These are phyloP conservation scores for Saccharomyces mikatae DNA, from an alignment of 805 yeast species.

Conservation along the genomic window DNA sequence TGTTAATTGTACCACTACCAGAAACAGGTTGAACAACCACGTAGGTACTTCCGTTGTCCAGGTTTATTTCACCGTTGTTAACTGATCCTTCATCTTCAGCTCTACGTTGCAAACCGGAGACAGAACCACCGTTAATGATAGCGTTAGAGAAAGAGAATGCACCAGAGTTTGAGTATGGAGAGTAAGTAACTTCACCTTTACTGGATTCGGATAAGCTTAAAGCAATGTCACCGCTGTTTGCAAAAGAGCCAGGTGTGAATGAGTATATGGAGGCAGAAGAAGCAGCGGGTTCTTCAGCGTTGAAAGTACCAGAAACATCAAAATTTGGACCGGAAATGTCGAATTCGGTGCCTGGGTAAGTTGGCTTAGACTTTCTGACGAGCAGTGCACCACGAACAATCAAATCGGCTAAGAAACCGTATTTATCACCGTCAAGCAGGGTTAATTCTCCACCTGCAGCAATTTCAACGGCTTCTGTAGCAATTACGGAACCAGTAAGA, in stretches of 20 bases:
- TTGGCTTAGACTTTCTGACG: neutral
- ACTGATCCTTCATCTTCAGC: neutral
- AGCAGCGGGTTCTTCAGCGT: constrained; percentile 1
- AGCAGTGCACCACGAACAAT: neutral
- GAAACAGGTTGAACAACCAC: neutral
- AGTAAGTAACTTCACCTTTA: neutral
- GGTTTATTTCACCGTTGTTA: constrained; percentile 1
- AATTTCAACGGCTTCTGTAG: constrained; percentile 1
- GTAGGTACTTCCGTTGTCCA: constrained; percentile 1
- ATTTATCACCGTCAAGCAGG: neutral
- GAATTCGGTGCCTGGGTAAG: constrained; percentile 1
- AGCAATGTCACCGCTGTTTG: neutral
- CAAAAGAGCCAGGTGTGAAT: constrained; percentile 1
- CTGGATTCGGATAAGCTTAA: neutral
- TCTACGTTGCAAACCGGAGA: neutral
- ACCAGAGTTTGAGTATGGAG: constrained; percentile 1
- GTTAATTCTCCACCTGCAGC: neutral
- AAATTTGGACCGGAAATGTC: neutral
- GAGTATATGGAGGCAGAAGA: neutral
- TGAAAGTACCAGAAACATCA: neutral
- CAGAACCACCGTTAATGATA: neutral
- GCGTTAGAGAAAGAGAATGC: constrained; percentile 2
- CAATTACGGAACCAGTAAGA: constrained; percentile 1
- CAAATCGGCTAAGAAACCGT: neutral
- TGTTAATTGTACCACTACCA: neutral